These are phyloP conservation scores for Hordeum vulgare DNA, from an alignment of 176 grass and related monocot species.

Conservation along the genomic window DNA sequence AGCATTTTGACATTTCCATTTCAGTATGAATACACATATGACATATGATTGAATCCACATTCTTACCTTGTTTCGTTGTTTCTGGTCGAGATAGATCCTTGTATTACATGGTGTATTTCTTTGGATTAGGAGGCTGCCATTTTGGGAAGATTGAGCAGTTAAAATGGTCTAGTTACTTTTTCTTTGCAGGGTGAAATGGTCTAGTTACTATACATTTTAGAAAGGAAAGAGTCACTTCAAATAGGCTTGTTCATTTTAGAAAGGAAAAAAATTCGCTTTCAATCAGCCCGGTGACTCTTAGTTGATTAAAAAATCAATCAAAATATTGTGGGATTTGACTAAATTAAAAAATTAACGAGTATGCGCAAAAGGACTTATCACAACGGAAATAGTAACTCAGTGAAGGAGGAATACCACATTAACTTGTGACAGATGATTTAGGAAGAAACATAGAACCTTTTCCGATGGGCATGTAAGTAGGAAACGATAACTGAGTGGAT, in stretches of 20 bases:
- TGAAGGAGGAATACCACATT: neutral
- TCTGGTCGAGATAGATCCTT: neutral
- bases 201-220: neutral
- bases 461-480: too few species aligned
- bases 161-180: neutral
- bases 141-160: neutral
- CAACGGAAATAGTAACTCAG: neutral
- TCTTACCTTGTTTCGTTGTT: neutral
- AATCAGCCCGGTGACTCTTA: too few species aligned
- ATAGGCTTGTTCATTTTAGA: neutral
- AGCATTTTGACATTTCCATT: neutral
- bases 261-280: too few species aligned
- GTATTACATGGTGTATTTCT: neutral
- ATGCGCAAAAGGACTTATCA: neutral
- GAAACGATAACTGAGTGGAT: too few species aligned
- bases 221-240: neutral
- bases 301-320: neutral
- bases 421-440: neutral
- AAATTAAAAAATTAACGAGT: neutral
- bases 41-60: neutral
- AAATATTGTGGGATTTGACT: neutral
- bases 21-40: neutral
- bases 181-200: too few species aligned
- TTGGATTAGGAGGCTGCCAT: too few species aligned
- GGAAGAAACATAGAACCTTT: too few species aligned